Conservation (phyloP, 108 stramenopile genomes). For the Cyclotella baltica region DNA sequence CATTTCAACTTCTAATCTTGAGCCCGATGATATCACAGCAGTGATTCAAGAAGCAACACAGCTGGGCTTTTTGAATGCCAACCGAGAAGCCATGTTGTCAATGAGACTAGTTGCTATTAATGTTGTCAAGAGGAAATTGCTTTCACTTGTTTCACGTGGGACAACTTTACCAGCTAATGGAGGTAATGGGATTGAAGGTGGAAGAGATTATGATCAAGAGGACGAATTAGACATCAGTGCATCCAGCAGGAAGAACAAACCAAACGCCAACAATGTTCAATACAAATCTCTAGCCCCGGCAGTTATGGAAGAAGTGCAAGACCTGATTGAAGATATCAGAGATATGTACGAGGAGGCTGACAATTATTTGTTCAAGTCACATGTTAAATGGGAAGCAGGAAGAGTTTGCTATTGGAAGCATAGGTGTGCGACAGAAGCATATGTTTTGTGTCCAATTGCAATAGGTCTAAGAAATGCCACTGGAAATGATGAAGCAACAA, state of each 20-base stretch:
- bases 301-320: slow-evolving; percentile 67
- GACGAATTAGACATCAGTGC: slow-evolving; percentile 33
- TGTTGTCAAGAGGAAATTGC: slow-evolving; percentile 47
- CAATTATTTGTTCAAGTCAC: slow-evolving; percentile 59
- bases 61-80: slow-evolving; percentile 62
- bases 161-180: slow-evolving; percentile 18
- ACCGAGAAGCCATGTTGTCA: slow-evolving; percentile 46
- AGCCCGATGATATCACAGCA: slow-evolving; percentile 74
- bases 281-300: slow-evolving; percentile 51
- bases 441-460: slow-evolving; percentile 59
- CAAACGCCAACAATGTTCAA: slow-evolving; percentile 12
- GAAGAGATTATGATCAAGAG: slow-evolving; percentile 50
- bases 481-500: slow-evolving; percentile 24
- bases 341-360: slow-evolving; percentile 83
- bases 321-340: slow-evolving; percentile 76
- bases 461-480: slow-evolving; percentile 22
- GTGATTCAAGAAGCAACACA: slow-evolving; percentile 65
- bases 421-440: slow-evolving; percentile 63
- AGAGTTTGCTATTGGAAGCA: slow-evolving; percentile 63
- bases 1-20: slow-evolving; percentile 53
- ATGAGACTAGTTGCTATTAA: slow-evolving; percentile 54
- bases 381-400: slow-evolving; percentile 62
- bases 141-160: slow-evolving; percentile 39
- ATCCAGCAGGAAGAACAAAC: slow-evolving; percentile 39
- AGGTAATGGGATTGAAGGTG: neutral